phyloP scores from a whole-genome alignment of 306 rosid species.

The Cicer pinnatifidum region DNA sequence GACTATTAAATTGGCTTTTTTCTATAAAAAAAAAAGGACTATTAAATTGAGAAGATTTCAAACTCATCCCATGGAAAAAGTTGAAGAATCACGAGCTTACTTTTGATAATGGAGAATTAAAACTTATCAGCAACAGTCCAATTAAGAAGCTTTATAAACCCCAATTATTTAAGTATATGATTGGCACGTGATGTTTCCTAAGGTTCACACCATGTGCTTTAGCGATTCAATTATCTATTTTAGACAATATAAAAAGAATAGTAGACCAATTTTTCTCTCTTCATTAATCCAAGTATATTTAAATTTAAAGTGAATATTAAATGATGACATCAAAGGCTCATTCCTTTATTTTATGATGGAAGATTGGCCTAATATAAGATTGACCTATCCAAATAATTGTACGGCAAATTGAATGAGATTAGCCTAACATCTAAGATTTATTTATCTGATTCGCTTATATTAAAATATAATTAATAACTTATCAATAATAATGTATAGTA shows the following conservation, averaged over 20 bases:
- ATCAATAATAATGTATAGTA: no score
- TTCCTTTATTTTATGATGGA: background rate
- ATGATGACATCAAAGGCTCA: background rate
- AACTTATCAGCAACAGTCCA: constrained; percentile 36
- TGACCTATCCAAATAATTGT: background rate
- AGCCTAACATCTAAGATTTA: no score
- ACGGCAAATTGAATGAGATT: background rate
- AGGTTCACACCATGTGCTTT: constrained; percentile 37
- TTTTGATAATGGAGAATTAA: constrained; percentile 49
- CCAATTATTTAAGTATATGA: constrained; percentile 31
- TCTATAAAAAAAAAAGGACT: no score
- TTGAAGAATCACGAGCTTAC: constrained; percentile 57
- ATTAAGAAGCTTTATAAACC: constrained; percentile 42
- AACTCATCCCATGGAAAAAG: constrained; percentile 69
- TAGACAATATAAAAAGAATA: background rate
- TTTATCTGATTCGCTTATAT: no score
- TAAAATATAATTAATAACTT: no score
- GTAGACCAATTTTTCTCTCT: background rate
- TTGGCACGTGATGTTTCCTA: constrained; percentile 51
- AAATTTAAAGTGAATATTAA: background rate
- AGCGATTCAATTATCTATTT: background rate
- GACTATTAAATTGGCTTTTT: no score
- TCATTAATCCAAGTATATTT: background rate
- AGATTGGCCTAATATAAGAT: background rate
- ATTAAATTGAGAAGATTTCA: no score